Conservation (phyloP, 192 early-diverging fungal species). For the Rhizophagus sp. region DNA sequence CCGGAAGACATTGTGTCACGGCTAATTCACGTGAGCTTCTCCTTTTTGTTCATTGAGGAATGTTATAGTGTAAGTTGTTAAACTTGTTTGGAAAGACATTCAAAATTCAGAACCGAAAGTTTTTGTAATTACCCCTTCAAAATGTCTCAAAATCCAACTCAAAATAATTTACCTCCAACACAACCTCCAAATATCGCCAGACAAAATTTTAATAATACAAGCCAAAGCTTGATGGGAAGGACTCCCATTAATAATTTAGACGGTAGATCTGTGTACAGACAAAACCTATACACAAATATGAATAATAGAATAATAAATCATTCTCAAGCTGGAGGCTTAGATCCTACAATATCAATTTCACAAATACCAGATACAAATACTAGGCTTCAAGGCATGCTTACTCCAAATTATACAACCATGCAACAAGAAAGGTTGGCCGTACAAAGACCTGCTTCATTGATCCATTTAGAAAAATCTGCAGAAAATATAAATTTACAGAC, state of each 20-base stretch:
- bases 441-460: no score
- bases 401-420: not conserved
- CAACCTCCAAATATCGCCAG: not conserved
- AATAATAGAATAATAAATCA: not conserved
- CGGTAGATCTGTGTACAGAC: not conserved
- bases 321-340: not conserved
- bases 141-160: not conserved
- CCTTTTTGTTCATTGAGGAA: no score
- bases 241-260: no score
- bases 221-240: not conserved
- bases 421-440: no score
- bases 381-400: not conserved
- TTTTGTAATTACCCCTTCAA: not conserved
- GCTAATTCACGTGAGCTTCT: no score
- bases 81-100: no score
- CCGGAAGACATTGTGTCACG: no score
- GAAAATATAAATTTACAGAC: not conserved
- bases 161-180: not conserved
- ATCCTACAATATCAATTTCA: not conserved
- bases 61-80: no score
- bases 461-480: no score
- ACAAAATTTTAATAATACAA: not conserved
- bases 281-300: not conserved
- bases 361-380: not conserved
- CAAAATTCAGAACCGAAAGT: no score